Percentiles rank a stretch among this genome's conserved stretches.
Evolutionary conservation across 768 basidiomycete species (phyloP).

Genomic region (Boletus bicolor): DNA sequence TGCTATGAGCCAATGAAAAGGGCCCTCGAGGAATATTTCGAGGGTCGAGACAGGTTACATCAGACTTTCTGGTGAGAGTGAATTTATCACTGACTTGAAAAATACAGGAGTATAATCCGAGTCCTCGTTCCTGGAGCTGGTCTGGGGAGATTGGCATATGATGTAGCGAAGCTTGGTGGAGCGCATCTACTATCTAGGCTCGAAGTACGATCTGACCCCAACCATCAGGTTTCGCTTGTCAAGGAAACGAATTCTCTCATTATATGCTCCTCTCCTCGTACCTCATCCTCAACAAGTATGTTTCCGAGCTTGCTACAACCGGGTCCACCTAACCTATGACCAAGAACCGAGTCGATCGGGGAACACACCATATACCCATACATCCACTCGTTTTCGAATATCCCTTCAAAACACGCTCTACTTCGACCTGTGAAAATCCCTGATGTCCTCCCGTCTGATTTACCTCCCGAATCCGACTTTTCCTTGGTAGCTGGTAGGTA

Average conservation of each 20-base stretch:
- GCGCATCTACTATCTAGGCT: background rate
- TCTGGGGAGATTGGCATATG: conserved; percentile 83
- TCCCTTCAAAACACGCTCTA: conserved; percentile 54
- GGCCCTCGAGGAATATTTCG: conserved; percentile 64
- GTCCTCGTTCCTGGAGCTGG: conserved; percentile 92
- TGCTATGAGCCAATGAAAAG: conserved; percentile 83
- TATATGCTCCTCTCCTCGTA: conserved; percentile 92
- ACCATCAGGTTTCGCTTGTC: conserved; percentile 74
- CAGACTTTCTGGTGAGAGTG: background rate
- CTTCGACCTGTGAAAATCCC: conserved; percentile 72
- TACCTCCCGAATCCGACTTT: conserved; percentile 65
- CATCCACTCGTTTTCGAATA: conserved; percentile 90
- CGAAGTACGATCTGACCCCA: background rate
- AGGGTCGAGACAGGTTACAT: conserved; percentile 45
- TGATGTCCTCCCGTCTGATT: conserved; percentile 74
- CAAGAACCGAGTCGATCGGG: conserved; percentile 61
- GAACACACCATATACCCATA: conserved; percentile 83
- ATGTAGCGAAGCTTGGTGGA: conserved; percentile 77
- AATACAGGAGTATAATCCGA: conserved; percentile 47
- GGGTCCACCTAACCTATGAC: background rate
- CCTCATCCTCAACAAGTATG: conserved; percentile 82
- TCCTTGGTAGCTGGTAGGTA: conserved; percentile 79
- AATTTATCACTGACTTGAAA: background rate
- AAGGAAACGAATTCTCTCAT: conserved; percentile 95
- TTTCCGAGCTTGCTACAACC: background rate